Evolutionary conservation across 768 basidiomycete genomes (phyloP), one percentile per base, ranked within the genome.

Genomic region (Pleurotus citrinopileatus): DNA sequence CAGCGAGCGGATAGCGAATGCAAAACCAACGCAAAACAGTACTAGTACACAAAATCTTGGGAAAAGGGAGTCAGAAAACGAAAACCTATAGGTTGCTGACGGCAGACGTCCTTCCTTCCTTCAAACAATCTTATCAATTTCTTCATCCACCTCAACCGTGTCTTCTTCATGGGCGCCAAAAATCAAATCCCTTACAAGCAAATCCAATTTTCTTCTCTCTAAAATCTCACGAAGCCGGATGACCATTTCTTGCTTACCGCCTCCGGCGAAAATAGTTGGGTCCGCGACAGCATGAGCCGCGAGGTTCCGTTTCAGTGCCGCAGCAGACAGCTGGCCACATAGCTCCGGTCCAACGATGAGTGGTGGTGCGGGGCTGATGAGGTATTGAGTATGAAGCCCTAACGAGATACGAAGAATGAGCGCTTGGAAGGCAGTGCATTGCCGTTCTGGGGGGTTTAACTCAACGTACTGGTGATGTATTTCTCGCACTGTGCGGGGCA

Each of bases 281-380:
- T 87, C 82, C 54, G 63, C 63, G 9, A 58, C 67, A 1, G 81
- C 76, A 59, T 87, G 84, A 1, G 76, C 84, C 17, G 70, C 68
- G 3, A 88, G 73, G 58, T 88, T 87, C 9, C 79, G 70, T 57
- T 74, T 75, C 26, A 87, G 68, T 0, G 81, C 82, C 1, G 69
- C 67, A 3, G 60, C 55, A 13, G 82, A 78, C 10, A 86, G 70
- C 9, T 66, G 63, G 12, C 63, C 47, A 57, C 79, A 80, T 15
- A 67, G 56, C 6, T 59, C 54, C 3, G 80, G 74, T 43, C 76
- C 67, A 13, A 65, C 66, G 55, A 86, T 74, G 32, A 86, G 70
- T 6, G 85, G 83, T 0, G 82, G 74, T 0, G 51, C 48, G 3
- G 74, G 74, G 25, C 79, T 53, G 34, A 81, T 25, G 17, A 80